Base-by-base conservation (phyloP, 2,329 filamentous ascomycete species). In the Fusarium beomiforme region DNA sequence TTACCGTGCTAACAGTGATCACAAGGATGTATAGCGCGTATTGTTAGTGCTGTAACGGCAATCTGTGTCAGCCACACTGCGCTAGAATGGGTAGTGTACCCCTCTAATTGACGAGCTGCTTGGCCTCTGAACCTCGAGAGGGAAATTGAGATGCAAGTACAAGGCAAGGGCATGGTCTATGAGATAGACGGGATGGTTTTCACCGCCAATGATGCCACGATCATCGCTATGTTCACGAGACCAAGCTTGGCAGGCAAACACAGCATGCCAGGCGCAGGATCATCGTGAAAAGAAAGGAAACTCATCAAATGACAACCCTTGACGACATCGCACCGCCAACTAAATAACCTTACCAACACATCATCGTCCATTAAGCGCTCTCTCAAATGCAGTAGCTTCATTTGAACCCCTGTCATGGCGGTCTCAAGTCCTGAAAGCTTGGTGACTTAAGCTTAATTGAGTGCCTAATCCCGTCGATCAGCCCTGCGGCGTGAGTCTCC, bases 361-460 rank as follows among this genome's bases (percentile, higher is more conserved):
- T 31, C 31, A 31, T 34, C 26, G 26, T 29, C 16, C 17, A 34
- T 16, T 39, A 61, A 54, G 61, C 44, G 44, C 63, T 57, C 19
- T n/a, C 21, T 66, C 33, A 21, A 46, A 17, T 11, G 61, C 63
- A 42, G 23, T 67, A 67, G 49, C 43, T 56, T 36, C 36, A 24
- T n/a, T 36, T n/a, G 10, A 7, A 16, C 49, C 64, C 64, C 37
- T 67, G 64, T 46, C 14, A 59, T 67, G 49, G 64, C 56, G 56
- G 64, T 67, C 49, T 68, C 64, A 50, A 46, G 50, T 29, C 14
- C 42, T 36, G 19, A 23, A 54, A 37, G 34, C 53, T 46, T 60
- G 36, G 13, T 44, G 29, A 23, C 24, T 56, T 67, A 67, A 67
- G 64, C 64, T 67, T 67, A 56, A 49, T 56, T 68, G 43, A 63